phyloP scores from a whole-genome alignment of 2,329 filamentous ascomycete genomes.

The Diaporthe aspalathi region DNA sequence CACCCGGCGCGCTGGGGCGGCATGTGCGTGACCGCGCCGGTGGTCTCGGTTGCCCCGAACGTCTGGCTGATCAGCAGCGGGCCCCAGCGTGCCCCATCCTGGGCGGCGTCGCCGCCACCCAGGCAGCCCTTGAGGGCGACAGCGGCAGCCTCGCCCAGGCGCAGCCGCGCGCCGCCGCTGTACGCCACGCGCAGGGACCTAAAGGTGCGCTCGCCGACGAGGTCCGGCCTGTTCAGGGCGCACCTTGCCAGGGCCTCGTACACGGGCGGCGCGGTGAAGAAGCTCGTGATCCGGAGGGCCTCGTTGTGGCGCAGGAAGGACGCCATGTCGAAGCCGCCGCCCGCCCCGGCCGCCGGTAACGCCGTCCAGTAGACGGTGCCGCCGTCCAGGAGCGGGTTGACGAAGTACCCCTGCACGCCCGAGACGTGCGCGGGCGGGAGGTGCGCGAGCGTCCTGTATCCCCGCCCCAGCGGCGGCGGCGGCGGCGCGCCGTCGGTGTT shows the following conservation, averaged over 20 bases:
- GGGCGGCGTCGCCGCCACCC: neutral
- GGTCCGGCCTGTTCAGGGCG: neutral
- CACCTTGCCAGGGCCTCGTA: neutral
- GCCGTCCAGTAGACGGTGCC: constrained; percentile 6
- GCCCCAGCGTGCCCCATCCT: no score
- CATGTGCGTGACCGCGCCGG: constrained; percentile 2
- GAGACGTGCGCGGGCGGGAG: constrained; percentile 3
- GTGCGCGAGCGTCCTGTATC: neutral
- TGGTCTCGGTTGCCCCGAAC: neutral
- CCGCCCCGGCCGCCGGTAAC: neutral
- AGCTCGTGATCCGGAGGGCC: neutral
- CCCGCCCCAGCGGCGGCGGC: neutral
- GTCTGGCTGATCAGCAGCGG: constrained; percentile 15
- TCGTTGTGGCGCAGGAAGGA: neutral
- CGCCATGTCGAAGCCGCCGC: neutral
- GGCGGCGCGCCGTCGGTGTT: no score
- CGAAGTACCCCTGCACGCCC: neutral
- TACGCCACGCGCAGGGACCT: neutral
- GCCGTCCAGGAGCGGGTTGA: constrained; percentile 11
- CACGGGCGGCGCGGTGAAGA: constrained; percentile 1
- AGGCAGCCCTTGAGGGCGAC: neutral
- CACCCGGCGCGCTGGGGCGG: neutral
- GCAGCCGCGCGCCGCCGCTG: neutral
- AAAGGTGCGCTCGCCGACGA: neutral
- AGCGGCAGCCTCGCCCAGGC: neutral